These are phyloP conservation scores for Luffa acutangula DNA, from an alignment of 306 rosid species.

Conservation along the genomic window DNA sequence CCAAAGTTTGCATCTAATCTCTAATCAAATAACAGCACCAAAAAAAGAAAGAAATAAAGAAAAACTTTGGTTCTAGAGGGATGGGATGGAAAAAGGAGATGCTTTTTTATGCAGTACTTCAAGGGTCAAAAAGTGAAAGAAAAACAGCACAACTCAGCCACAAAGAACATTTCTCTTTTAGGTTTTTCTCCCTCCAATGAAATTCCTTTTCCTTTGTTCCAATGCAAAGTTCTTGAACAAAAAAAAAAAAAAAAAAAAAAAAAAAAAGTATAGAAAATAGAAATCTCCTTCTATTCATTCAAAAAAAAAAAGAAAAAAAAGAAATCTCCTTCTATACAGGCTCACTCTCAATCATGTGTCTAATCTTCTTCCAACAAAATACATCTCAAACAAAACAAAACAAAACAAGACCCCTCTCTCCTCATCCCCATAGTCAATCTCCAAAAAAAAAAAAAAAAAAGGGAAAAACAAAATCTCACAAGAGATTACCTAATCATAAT, in stretches of 20 bases:
- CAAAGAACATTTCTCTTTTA: slow-evolving; percentile 1
- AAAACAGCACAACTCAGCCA: not conserved
- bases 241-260: not conserved
- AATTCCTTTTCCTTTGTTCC: not conserved
- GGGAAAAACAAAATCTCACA: not conserved
- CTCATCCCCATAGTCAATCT: not conserved
- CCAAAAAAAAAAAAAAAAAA: not conserved
- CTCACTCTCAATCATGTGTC: slow-evolving; percentile 30
- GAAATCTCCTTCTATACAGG: slow-evolving; percentile 68
- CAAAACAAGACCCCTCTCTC: not conserved
- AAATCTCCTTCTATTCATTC: slow-evolving; percentile 70
- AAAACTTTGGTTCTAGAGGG: not conserved
- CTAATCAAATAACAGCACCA: not conserved
- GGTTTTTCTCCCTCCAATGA: not conserved
- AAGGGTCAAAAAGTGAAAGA: not conserved
- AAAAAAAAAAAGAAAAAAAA: not conserved
- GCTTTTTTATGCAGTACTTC: not conserved
- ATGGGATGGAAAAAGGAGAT: slow-evolving; percentile 1
- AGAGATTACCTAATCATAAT: not conserved
- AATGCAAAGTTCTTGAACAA: not conserved
- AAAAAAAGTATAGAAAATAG: not conserved
- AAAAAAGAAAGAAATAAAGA: not conserved
- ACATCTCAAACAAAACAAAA: slow-evolving; percentile 12
- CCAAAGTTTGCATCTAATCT: not conserved
- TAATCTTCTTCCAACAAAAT: slow-evolving; percentile 21